Conservation (phyloP, 129 eudicot genomes). For the Apium graveolens region DNA sequence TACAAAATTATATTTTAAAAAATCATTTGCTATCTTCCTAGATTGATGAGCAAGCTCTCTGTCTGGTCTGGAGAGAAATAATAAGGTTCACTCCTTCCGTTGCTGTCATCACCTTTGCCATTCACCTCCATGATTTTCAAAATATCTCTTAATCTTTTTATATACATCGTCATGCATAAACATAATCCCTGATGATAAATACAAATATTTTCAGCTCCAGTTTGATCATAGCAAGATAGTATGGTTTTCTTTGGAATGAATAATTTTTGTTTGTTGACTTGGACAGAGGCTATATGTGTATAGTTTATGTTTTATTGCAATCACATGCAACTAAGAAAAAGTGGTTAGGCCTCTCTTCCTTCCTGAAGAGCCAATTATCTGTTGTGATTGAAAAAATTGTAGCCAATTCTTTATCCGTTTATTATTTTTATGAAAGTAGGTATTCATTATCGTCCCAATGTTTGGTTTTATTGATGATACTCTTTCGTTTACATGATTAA, state of each 20-base stretch:
- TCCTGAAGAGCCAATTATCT: background rate
- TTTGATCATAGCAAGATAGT: background rate
- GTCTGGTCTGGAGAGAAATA: background rate
- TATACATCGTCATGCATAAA: background rate
- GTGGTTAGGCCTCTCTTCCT: background rate
- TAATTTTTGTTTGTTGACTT: background rate
- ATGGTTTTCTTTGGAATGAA: background rate
- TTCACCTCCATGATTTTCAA: background rate
- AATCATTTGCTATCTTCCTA: background rate
- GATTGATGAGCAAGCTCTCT: background rate
- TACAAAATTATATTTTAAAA: no score
- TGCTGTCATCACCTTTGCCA: background rate
- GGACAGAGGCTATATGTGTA: background rate
- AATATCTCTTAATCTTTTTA: background rate
- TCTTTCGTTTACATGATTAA: background rate
- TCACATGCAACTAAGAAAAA: background rate
- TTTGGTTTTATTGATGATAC: background rate
- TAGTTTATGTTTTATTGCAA: background rate
- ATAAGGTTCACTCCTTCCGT: background rate
- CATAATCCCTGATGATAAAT: background rate
- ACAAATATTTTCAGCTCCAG: background rate
- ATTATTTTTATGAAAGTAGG: background rate
- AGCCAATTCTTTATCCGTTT: background rate
- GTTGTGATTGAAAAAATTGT: background rate
- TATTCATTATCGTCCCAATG: background rate